Evolutionary conservation across 2,329 filamentous ascomycete genomes (phyloP).

Genomic region (Leptosphaerulina australis): DNA sequence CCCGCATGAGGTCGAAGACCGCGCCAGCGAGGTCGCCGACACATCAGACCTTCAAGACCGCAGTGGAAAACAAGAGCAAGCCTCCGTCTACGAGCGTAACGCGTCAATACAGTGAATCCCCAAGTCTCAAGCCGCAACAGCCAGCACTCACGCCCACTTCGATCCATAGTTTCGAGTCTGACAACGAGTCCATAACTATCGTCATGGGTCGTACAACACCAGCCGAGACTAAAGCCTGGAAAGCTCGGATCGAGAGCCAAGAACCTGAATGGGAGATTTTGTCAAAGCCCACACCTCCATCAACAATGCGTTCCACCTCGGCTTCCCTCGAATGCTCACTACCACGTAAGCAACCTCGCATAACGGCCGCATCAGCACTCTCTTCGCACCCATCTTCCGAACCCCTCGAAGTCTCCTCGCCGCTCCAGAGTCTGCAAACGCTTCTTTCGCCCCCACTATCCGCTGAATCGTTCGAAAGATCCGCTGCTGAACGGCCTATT

Average conservation of each 20-base stretch:
- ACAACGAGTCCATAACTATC: constrained; percentile 38
- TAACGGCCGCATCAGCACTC: constrained; percentile 38
- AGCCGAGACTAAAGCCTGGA: constrained; percentile 23
- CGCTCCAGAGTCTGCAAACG: constrained; percentile 27
- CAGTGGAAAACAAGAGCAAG: constrained; percentile 13
- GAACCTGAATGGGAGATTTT: constrained; percentile 43
- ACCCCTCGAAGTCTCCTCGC: constrained; percentile 31
- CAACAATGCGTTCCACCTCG: constrained; percentile 2
- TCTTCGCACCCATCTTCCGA: constrained; percentile 35
- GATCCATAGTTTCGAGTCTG: constrained; percentile 39
- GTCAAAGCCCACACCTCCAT: constrained; percentile 21
- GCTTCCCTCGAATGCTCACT: constrained; percentile 3
- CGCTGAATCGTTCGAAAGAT: constrained; percentile 11
- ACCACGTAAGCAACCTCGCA: constrained; percentile 27
- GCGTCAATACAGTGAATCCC: constrained; percentile 17
- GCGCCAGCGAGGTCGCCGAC: constrained; percentile 39
- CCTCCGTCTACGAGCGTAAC: constrained; percentile 11
- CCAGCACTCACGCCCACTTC: constrained; percentile 36
- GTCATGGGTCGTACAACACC: constrained; percentile 28
- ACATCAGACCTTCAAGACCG: constrained; percentile 27
- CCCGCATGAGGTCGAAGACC: constrained; percentile 36
- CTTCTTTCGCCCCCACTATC: constrained; percentile 28
- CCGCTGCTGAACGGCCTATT: constrained; percentile 17
- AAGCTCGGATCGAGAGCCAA: constrained; percentile 30
- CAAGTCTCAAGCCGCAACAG: constrained; percentile 22